Conservation (phyloP, 345 rosid genomes). For the Melaleuca quinquenervia region DNA sequence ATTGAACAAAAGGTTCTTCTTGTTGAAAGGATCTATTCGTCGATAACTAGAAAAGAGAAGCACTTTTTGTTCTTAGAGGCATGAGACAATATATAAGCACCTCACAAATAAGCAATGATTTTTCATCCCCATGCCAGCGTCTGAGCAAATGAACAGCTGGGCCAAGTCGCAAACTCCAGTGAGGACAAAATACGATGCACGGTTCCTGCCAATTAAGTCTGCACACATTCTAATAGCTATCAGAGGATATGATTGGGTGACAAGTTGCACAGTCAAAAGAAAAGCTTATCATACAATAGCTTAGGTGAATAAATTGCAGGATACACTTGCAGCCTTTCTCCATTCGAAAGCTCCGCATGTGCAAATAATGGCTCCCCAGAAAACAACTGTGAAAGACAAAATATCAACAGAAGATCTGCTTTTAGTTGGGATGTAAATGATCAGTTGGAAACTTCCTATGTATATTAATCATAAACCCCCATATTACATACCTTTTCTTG, state of each 20-base stretch:
- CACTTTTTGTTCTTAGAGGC: slow-evolving; percentile 81
- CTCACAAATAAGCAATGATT: slow-evolving; percentile 73
- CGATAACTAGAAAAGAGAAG: background rate
- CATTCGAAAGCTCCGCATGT: slow-evolving; percentile 46
- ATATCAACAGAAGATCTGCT: background rate
- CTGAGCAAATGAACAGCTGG: slow-evolving; percentile 68
- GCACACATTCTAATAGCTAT: slow-evolving; percentile 14
- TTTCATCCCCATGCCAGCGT: slow-evolving; percentile 62
- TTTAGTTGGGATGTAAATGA: background rate
- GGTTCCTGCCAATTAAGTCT: slow-evolving; percentile 82
- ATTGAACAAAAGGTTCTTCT: background rate
- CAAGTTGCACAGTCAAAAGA: background rate
- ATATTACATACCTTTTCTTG: slow-evolving; percentile 57
- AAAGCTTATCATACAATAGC: slow-evolving; percentile 41
- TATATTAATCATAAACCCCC: background rate
- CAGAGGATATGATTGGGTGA: background rate
- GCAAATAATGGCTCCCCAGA: slow-evolving; percentile 71
- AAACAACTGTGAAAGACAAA: slow-evolving; percentile 41
- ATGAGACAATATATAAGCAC: slow-evolving; percentile 27
- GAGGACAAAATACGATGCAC: slow-evolving; percentile 66
- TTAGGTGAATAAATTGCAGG: slow-evolving; percentile 68
- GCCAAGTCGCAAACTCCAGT: slow-evolving; percentile 80
- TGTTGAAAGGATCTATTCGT: background rate
- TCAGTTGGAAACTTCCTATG: background rate
- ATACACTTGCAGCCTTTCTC: slow-evolving; percentile 49